These are phyloP conservation scores for Gillenia trifoliata DNA, from an alignment of 306 rosid genomes.

Conservation along the genomic window DNA sequence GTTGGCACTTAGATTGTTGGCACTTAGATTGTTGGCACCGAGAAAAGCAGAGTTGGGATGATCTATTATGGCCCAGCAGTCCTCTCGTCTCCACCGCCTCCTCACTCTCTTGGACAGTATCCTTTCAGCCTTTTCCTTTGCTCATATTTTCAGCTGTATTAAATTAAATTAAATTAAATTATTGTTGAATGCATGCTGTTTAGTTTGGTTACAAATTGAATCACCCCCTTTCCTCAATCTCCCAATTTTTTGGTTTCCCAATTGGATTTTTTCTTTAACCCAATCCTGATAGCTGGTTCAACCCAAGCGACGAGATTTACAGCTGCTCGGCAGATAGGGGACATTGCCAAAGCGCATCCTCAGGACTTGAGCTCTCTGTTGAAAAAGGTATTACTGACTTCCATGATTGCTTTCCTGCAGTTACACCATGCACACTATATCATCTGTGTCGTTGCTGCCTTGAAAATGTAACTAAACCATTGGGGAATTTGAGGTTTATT, in stretches of 20 bases:
- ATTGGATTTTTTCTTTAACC: slow-evolving; percentile 43
- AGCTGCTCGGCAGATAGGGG: slow-evolving; percentile 98
- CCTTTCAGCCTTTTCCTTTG: slow-evolving; percentile 29
- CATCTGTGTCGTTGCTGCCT: not conserved
- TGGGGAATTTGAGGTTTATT: not conserved
- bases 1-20: no score
- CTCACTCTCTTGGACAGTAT: slow-evolving; percentile 98
- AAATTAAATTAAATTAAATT: not conserved
- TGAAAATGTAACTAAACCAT: not conserved
- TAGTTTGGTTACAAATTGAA: not conserved
- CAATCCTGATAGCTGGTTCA: slow-evolving; percentile 72
- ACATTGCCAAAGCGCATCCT: slow-evolving; percentile 91
- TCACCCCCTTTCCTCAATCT: not conserved
- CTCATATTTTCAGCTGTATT: not conserved
- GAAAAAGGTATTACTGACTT: slow-evolving; percentile 56
- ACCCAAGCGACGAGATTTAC: slow-evolving; percentile 93
- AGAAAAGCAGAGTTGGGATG: slow-evolving; percentile 45
- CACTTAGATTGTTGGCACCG: slow-evolving; percentile 1
- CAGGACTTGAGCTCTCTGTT: slow-evolving; percentile 79
- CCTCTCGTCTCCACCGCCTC: slow-evolving; percentile 96
- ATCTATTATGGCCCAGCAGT: slow-evolving; percentile 88
- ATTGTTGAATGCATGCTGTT: not conserved
- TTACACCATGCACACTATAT: not conserved
- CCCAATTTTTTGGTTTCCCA: not conserved
- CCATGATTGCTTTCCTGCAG: not conserved